These are phyloP conservation scores for Aspergillus carbonarius DNA, from an alignment of 2,329 filamentous ascomycete genomes.

Conservation along the genomic window DNA sequence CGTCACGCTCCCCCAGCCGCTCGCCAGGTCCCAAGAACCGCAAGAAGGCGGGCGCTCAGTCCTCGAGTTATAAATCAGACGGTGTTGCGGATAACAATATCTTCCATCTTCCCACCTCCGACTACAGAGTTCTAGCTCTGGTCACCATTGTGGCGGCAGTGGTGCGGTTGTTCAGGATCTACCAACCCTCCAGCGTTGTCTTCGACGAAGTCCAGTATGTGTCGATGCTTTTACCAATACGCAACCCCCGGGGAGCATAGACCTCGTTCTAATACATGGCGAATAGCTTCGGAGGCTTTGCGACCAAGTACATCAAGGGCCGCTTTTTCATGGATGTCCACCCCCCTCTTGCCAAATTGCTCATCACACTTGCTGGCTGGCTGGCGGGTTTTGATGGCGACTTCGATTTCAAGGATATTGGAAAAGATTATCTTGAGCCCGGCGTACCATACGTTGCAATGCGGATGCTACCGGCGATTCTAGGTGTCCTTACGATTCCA, in stretches of 20 bases:
- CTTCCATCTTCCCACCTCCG: constrained; percentile 76
- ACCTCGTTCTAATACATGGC: constrained; percentile 8
- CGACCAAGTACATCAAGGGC: constrained; percentile 98
- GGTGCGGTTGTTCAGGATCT: constrained; percentile 92
- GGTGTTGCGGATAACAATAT: constrained; percentile 82
- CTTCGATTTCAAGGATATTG: constrained; percentile 99
- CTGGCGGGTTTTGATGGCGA: constrained; percentile 90
- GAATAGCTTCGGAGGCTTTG: constrained; percentile 90
- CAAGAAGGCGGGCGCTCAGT: constrained; percentile 31
- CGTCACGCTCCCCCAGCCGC: constrained; percentile 39
- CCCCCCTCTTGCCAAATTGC: constrained; percentile 90
- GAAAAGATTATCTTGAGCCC: constrained; percentile 95
- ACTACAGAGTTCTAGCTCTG: constrained; percentile 73
- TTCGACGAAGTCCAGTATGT: constrained; percentile 99
- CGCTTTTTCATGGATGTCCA: constrained; percentile 99
- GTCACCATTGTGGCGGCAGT: constrained; percentile 73
- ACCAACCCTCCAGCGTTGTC: constrained; percentile 92
- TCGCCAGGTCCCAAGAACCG: constrained; percentile 41
- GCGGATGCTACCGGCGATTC: constrained; percentile 87
- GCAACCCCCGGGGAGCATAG: not conserved
- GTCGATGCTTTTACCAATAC: not conserved
- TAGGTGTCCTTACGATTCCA: constrained; percentile 83
- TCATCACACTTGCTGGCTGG: constrained; percentile 93
- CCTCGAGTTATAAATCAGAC: constrained; percentile 47
- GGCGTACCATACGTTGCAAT: constrained; percentile 96